These are phyloP conservation scores for Peziza echinospora DNA, from an alignment of 495 filamentous ascomycete species.

Conservation along the genomic window DNA sequence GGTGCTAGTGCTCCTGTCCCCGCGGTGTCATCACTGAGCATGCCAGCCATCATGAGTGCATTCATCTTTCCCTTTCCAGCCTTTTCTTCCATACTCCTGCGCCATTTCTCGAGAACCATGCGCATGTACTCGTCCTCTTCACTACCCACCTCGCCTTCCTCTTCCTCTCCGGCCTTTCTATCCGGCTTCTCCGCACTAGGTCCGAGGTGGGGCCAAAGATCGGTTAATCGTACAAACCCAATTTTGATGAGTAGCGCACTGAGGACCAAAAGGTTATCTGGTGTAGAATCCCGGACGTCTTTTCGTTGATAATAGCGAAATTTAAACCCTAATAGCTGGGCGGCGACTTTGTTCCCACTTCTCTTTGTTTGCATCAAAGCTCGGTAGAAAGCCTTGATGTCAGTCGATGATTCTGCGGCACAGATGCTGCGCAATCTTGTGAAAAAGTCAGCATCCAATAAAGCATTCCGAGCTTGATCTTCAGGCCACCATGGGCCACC, in stretches of 20 bases:
- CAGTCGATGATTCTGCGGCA: slow-evolving; percentile 26
- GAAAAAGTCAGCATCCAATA: slow-evolving; percentile 54
- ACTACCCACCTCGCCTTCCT: background rate
- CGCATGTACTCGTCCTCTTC: slow-evolving; percentile 56
- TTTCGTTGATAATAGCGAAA: slow-evolving; percentile 75
- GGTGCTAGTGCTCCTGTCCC: slow-evolving; percentile 11
- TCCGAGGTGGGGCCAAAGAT: slow-evolving; percentile 84
- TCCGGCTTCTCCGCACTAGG: slow-evolving; percentile 22
- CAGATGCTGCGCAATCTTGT: slow-evolving; percentile 45
- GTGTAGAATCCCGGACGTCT: slow-evolving; percentile 42
- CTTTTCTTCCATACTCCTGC: slow-evolving; percentile 59
- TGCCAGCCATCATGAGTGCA: slow-evolving; percentile 74
- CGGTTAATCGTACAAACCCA: slow-evolving; percentile 85
- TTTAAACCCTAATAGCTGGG: slow-evolving; percentile 92
- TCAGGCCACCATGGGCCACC: slow-evolving; percentile 92
- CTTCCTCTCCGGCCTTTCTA: background rate
- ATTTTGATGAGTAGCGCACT: slow-evolving; percentile 86
- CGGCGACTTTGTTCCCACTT: slow-evolving; percentile 65
- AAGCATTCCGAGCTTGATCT: slow-evolving; percentile 12
- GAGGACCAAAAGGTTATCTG: slow-evolving; percentile 78
- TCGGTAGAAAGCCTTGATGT: slow-evolving; percentile 71
- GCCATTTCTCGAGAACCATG: slow-evolving; percentile 36
- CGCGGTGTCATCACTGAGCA: slow-evolving; percentile 61
- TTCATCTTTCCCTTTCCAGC: slow-evolving; percentile 50
- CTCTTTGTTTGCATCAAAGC: slow-evolving; percentile 1